phyloP scores from a whole-genome alignment of 2,329 filamentous ascomycete species.

The Colletotrichum limetticola region DNA sequence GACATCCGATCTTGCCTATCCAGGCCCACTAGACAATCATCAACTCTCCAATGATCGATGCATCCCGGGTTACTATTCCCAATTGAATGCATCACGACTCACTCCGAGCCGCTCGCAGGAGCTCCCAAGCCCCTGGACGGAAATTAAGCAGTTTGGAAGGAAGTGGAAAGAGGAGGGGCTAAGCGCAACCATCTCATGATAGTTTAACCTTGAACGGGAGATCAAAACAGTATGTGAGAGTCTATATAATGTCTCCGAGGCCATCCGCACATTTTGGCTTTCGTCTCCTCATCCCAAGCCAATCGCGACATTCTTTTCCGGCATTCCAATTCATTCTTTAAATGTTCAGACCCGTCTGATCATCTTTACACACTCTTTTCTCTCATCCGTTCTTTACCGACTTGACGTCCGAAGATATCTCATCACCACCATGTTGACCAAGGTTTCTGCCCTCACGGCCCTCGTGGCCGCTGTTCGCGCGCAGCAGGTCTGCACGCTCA shows the following conservation, averaged over 20 bases:
- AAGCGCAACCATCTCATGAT: conserved; percentile 4
- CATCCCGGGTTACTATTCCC: conserved; percentile 11
- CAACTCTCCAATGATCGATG: background rate
- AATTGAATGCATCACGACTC: conserved; percentile 11
- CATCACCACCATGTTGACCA: conserved; percentile 33
- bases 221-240: conserved; percentile 23
- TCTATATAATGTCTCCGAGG: conserved; percentile 28
- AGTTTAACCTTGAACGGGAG: conserved; percentile 10
- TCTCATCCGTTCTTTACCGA: conserved; percentile 10
- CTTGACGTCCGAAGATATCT: background rate
- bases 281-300: background rate
- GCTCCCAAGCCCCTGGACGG: conserved; percentile 3
- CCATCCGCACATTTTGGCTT: background rate
- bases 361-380: background rate
- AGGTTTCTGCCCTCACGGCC: conserved; percentile 52
- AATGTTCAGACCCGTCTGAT: conserved; percentile 17
- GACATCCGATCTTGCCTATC: conserved; percentile 8
- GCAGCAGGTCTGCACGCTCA: conserved; percentile 62
- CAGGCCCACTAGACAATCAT: background rate
- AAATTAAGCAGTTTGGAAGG: background rate
- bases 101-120: background rate
- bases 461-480: conserved; percentile 43
- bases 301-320: conserved; percentile 8
- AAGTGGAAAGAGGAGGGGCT: background rate
- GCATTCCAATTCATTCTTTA: background rate